These are phyloP conservation scores for Didymella exigua DNA, from an alignment of 2,329 filamentous ascomycete genomes.

Conservation along the genomic window DNA sequence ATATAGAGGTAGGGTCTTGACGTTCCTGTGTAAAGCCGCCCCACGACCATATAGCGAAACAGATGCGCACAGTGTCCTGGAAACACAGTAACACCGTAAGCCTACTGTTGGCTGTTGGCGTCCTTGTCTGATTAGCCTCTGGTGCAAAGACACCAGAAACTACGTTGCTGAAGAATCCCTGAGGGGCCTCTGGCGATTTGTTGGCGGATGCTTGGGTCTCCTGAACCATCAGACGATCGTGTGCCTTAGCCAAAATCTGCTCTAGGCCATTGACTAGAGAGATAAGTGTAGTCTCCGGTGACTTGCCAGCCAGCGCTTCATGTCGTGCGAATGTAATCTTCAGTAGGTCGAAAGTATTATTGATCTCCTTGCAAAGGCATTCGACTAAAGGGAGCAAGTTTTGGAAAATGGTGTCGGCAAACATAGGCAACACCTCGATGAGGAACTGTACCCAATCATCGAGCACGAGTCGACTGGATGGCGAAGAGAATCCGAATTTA, in stretches of 20 bases:
- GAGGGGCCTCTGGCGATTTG: conserved; percentile 82
- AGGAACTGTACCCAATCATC: conserved; percentile 93
- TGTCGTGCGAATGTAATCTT: conserved; percentile 64
- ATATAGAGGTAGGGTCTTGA: conserved; percentile 70
- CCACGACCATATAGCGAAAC: conserved; percentile 96
- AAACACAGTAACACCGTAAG: conserved; percentile 95
- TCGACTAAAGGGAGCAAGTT: conserved; percentile 89
- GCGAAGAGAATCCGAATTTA: conserved; percentile 77
- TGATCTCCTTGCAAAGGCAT: conserved; percentile 82
- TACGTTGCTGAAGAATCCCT: conserved; percentile 93
- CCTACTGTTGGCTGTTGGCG: conserved; percentile 87
- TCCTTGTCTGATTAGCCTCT: conserved; percentile 76
- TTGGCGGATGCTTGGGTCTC: conserved; percentile 70
- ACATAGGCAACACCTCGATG: conserved; percentile 80
- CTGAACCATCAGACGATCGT: conserved; percentile 79
- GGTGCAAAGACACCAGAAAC: conserved; percentile 87
- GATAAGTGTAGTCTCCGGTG: conserved; percentile 75
- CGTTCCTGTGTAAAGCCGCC: conserved; percentile 67
- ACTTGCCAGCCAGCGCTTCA: conserved; percentile 33
- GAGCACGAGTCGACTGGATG: conserved; percentile 74
- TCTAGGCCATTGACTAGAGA: conserved; percentile 92
- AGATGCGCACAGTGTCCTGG: conserved; percentile 91
- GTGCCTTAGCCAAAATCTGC: conserved; percentile 83
- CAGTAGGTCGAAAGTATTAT: conserved; percentile 72
- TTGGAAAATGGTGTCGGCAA: conserved; percentile 84